A percentile compares a stretch with the other conserved stretches of the same genome.
phyloP scores from a whole-genome alignment of 2,329 filamentous ascomycete genomes.

The Sporothrix pallida region DNA sequence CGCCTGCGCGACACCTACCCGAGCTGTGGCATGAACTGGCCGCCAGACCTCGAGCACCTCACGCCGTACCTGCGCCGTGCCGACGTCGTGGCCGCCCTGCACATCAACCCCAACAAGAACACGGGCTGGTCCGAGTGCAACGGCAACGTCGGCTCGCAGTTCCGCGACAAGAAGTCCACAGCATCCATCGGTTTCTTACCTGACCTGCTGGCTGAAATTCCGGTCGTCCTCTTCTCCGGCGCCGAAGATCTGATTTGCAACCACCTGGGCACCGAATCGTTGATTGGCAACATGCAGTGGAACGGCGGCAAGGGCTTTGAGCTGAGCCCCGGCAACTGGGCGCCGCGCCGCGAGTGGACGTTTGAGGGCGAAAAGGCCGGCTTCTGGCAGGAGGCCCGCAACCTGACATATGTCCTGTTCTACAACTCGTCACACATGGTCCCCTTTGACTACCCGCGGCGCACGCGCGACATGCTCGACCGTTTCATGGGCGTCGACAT shows the following conservation, averaged over 20 bases:
- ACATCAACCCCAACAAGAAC: constrained; percentile 80
- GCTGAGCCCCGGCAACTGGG: constrained; percentile 81
- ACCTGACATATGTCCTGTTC: constrained; percentile 93
- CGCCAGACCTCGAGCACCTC: constrained; percentile 78
- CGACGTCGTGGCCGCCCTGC: constrained; percentile 81
- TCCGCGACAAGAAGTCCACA: constrained; percentile 71
- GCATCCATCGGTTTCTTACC: constrained; percentile 79
- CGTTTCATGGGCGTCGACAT: constrained; percentile 95
- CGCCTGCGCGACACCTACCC: constrained; percentile 80
- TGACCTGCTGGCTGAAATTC: constrained; percentile 75
- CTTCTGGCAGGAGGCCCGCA: constrained; percentile 92
- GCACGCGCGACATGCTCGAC: constrained; percentile 94
- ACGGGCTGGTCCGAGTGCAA: constrained; percentile 93
- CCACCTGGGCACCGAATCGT: constrained; percentile 86
- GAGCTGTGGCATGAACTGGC: constrained; percentile 97
- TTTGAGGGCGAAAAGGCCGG: constrained; percentile 89
- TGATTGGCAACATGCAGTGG: constrained; percentile 92
- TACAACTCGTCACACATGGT: constrained; percentile 99
- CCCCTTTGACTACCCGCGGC: constrained; percentile 87
- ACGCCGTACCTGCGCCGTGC: constrained; percentile 81
- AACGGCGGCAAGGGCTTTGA: constrained; percentile 93
- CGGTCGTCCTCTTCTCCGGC: constrained; percentile 87
- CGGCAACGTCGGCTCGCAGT: constrained; percentile 74
- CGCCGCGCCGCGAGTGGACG: constrained; percentile 90
- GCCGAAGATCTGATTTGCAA: constrained; percentile 97